phyloP scores from a whole-genome alignment of 306 rosid genomes.

The Corylus americana region DNA sequence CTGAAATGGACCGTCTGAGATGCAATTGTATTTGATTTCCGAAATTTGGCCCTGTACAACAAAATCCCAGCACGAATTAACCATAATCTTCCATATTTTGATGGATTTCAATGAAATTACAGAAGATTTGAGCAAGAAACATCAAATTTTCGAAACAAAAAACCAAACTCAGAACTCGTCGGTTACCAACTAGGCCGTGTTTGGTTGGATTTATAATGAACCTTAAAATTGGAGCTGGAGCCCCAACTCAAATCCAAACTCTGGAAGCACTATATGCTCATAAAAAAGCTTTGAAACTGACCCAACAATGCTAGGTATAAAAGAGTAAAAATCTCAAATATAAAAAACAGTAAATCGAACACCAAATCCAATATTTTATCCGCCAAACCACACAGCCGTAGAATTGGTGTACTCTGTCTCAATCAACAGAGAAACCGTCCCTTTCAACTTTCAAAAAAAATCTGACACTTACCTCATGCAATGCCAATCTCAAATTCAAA shows the following conservation, averaged over 20 bases:
- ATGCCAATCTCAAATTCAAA: slow-evolving; percentile 15
- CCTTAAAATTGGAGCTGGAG: background rate
- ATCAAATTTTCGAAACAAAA: slow-evolving; percentile 7
- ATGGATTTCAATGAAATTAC: slow-evolving; percentile 3
- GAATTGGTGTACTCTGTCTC: background rate
- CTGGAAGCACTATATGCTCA: background rate
- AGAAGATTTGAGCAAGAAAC: slow-evolving; percentile 16
- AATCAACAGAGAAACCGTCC: slow-evolving; percentile 1
- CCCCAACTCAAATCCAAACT: slow-evolving; percentile 10
- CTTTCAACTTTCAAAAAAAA: background rate
- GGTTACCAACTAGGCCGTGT: slow-evolving; percentile 1
- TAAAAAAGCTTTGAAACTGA: background rate
- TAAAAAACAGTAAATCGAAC: slow-evolving; percentile 4
- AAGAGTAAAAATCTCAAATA: slow-evolving; percentile 21
- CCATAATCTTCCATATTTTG: slow-evolving; percentile 21
- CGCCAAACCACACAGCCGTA: slow-evolving; percentile 12
- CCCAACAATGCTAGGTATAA: background rate
- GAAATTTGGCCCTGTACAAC: slow-evolving; percentile 39
- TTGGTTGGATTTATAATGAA: background rate
- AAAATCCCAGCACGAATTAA: slow-evolving; percentile 29
- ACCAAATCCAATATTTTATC: slow-evolving; percentile 6
- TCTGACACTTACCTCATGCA: slow-evolving; percentile 30
- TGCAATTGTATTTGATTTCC: slow-evolving; percentile 37
- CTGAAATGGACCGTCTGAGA: slow-evolving; percentile 27
- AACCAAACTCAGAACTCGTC: slow-evolving; percentile 9